phyloP scores from a whole-genome alignment of 2,329 filamentous ascomycete species.

The Didymella pomorum region DNA sequence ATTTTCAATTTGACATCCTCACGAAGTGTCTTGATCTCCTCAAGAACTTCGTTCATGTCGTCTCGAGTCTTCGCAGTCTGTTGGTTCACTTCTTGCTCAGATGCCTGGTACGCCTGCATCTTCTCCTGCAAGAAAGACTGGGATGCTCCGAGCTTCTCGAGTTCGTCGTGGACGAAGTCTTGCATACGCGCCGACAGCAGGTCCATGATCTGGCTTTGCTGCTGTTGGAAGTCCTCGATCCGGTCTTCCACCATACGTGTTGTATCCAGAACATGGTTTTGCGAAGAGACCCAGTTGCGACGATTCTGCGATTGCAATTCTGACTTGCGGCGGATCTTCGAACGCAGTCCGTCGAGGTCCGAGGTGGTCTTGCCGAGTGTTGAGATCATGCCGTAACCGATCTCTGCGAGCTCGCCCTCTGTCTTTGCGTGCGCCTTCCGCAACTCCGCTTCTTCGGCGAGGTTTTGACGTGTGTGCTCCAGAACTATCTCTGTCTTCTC shows the following conservation, averaged over 20 bases:
- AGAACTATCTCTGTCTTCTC: slow-evolving; percentile 89
- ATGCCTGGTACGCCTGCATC: slow-evolving; percentile 70
- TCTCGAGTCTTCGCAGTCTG: slow-evolving; percentile 76
- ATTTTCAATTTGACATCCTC: slow-evolving; percentile 88
- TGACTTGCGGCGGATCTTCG: slow-evolving; percentile 85
- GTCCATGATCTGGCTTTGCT: slow-evolving; percentile 75
- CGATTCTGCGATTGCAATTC: slow-evolving; percentile 84
- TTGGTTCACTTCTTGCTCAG: slow-evolving; percentile 71
- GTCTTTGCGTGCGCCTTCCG: slow-evolving; percentile 87
- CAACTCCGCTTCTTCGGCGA: slow-evolving; percentile 81
- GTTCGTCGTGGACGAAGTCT: slow-evolving; percentile 76
- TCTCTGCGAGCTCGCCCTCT: slow-evolving; percentile 75
- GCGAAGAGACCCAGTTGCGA: slow-evolving; percentile 78
- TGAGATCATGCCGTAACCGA: slow-evolving; percentile 78
- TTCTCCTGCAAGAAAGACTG: slow-evolving; percentile 76
- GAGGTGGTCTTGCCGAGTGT: slow-evolving; percentile 79
- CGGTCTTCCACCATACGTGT: slow-evolving; percentile 79
- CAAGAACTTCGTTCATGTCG: slow-evolving; percentile 88
- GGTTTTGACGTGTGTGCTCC: slow-evolving; percentile 74
- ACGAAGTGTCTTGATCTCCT: slow-evolving; percentile 89
- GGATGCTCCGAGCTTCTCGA: slow-evolving; percentile 73
- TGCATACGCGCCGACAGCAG: slow-evolving; percentile 76
- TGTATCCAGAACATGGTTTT: slow-evolving; percentile 76
- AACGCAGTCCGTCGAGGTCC: slow-evolving; percentile 82
- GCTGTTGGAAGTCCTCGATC: slow-evolving; percentile 73